Percentiles rank a stretch among this genome's conserved stretches.
Conservation (phyloP, 2,329 filamentous ascomycete genomes). For the Claviceps maximensis region DNA sequence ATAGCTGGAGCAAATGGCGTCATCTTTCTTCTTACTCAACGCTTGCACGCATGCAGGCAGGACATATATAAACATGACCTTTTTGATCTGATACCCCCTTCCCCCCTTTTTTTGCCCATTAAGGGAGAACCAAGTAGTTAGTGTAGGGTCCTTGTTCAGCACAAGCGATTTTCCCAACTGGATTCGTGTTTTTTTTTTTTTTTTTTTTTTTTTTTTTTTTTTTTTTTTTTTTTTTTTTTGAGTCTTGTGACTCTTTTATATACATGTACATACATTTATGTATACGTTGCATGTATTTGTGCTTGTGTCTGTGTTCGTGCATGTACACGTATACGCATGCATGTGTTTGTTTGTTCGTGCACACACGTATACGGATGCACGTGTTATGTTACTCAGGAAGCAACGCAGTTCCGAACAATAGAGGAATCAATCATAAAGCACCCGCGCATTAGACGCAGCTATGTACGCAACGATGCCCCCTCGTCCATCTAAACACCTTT, state of each 20-base stretch:
- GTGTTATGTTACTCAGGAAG: too few species aligned
- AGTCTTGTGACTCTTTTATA: not conserved
- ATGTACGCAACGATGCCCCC: too few species aligned
- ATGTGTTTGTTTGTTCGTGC: not conserved
- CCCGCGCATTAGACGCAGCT: too few species aligned
- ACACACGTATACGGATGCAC: not conserved
- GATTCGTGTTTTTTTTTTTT: too few species aligned
- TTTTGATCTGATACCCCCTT: conserved; percentile 3
- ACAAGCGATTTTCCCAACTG: not conserved
- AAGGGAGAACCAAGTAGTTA: not conserved
- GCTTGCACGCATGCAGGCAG: too few species aligned
- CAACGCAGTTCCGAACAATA: too few species aligned
- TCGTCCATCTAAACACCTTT: too few species aligned
- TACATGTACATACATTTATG: not conserved
- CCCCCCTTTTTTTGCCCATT: not conserved
- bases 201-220: not conserved
- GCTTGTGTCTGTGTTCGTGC: not conserved
- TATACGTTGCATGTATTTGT: too few species aligned
- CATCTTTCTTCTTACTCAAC: not conserved
- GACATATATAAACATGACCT: too few species aligned
- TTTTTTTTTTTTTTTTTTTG: not conserved
- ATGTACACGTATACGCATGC: not conserved
- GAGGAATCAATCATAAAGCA: too few species aligned
- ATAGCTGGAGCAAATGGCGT: not conserved
- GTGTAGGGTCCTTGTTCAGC: not conserved